Evolutionary conservation across 2,329 filamentous ascomycete genomes (phyloP).

Genomic region (Alternaria sp.): DNA sequence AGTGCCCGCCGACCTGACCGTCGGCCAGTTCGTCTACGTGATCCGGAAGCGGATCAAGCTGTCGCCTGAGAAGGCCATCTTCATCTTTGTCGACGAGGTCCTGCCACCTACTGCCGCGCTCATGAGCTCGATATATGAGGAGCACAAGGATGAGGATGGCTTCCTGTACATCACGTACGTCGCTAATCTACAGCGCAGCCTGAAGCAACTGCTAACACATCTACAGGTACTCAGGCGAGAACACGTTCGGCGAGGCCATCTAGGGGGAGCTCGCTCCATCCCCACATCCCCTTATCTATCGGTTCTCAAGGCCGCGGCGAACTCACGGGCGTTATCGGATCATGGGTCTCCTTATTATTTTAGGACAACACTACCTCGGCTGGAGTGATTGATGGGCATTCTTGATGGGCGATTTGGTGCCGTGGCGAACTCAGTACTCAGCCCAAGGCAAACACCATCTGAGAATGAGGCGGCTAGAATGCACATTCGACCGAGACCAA

Average conservation of each 20-base stretch:
- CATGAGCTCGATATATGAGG: slow-evolving; percentile 99
- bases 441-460: slow-evolving; percentile 18
- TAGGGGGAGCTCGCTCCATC: slow-evolving; percentile 39
- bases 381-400: slow-evolving; percentile 29
- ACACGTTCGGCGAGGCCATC: slow-evolving; percentile 80
- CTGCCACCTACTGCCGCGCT: slow-evolving; percentile 94
- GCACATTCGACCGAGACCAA: not conserved
- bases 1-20: slow-evolving; percentile 94
- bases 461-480: slow-evolving; percentile 3
- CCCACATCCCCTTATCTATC: slow-evolving; percentile 28
- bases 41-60: slow-evolving; percentile 99
- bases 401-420: slow-evolving; percentile 20
- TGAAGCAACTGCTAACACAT: slow-evolving; percentile 33
- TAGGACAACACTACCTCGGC: slow-evolving; percentile 31
- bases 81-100: slow-evolving; percentile 99
- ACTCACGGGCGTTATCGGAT: slow-evolving; percentile 44
- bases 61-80: slow-evolving; percentile 99
- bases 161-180: slow-evolving; percentile 97
- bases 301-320: slow-evolving; percentile 36
- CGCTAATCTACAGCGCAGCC: not conserved
- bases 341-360: slow-evolving; percentile 34
- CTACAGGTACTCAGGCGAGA: slow-evolving; percentile 90
- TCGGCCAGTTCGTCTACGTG: slow-evolving; percentile 99
- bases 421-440: slow-evolving; percentile 14
- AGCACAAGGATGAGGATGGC: slow-evolving; percentile 89